Evolutionary conservation across 1,284 basidiomycete species (phyloP).

Genomic region (Rhodotorula glutinis): DNA sequence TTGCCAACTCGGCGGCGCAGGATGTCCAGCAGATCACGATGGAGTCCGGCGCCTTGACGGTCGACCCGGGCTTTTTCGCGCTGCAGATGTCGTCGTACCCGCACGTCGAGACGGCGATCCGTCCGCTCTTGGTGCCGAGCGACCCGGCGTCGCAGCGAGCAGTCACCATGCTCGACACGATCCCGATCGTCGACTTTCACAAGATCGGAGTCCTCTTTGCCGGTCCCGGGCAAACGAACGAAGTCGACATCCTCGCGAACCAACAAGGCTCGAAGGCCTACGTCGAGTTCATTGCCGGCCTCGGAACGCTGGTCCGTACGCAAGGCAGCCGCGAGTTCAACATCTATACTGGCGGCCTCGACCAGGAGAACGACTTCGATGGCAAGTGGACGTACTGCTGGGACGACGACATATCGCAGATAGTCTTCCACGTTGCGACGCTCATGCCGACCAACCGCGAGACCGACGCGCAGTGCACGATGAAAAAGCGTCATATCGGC

Average conservation of each 20-base stretch:
- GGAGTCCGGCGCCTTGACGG: constrained; percentile 44
- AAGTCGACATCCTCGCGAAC: constrained; percentile 84
- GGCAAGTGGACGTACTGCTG: constrained; percentile 86
- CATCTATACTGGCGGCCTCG: constrained; percentile 90
- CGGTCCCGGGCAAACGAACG: constrained; percentile 80
- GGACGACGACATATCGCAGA: constrained; percentile 97
- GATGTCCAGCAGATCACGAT: constrained; percentile 33
- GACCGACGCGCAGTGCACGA: constrained; percentile 64
- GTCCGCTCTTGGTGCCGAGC: constrained; percentile 52
- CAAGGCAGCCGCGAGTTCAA: constrained; percentile 73
- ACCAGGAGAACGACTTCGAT: constrained; percentile 82
- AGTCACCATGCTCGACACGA: constrained; percentile 72
- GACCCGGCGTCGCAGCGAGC: constrained; percentile 60
- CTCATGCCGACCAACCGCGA: constrained; percentile 81
- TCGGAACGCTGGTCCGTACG: constrained; percentile 86
- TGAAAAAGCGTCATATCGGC: constrained; percentile 90
- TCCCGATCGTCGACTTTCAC: constrained; percentile 95
- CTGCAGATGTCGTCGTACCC: constrained; percentile 84
- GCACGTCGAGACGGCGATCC: constrained; percentile 44
- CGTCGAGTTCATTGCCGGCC: constrained; percentile 81
- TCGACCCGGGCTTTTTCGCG: constrained; percentile 84
- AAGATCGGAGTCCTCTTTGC: constrained; percentile 97
- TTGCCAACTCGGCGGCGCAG: constrained; percentile 39
- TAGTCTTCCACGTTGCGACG: constrained; percentile 93
- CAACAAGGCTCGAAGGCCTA: constrained; percentile 91